Conservation (phyloP, 129 eudicot species). For the Oenanthe sinensis region DNA sequence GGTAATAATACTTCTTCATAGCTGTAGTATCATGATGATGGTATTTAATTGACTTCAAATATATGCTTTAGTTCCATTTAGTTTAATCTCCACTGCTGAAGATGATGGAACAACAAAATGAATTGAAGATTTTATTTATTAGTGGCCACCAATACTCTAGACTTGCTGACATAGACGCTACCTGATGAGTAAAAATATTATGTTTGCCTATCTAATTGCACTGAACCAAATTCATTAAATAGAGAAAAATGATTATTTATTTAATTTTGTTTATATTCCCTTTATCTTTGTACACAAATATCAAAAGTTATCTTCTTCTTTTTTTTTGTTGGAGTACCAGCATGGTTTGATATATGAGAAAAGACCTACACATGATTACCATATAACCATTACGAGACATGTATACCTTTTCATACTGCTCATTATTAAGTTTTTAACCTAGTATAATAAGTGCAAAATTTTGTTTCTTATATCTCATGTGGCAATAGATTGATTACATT, state of each 20-base stretch:
- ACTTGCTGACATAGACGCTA: neutral
- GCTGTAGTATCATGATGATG: neutral
- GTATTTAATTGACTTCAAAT: neutral
- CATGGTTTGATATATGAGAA: no score
- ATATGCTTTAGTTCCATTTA: neutral
- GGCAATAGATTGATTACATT: neutral
- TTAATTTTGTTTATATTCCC: no score
- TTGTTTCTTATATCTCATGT: neutral
- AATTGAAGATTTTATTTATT: neutral
- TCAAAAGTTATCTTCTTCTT: no score
- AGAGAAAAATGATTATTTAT: no score
- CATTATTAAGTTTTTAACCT: neutral
- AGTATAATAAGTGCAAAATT: neutral
- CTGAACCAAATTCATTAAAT: no score
- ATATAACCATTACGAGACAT: no score
- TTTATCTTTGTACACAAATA: no score
- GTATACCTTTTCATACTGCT: neutral
- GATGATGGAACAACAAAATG: neutral
- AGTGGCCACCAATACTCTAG: neutral
- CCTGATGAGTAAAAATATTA: no score
- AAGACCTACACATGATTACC: no score
- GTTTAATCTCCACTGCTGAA: neutral
- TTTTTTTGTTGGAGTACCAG: no score
- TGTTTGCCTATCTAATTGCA: no score
- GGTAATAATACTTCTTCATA: constrained; percentile 32